phyloP scores from a whole-genome alignment of 208 protist species.

The Acanthamoeba lenticulata region DNA sequence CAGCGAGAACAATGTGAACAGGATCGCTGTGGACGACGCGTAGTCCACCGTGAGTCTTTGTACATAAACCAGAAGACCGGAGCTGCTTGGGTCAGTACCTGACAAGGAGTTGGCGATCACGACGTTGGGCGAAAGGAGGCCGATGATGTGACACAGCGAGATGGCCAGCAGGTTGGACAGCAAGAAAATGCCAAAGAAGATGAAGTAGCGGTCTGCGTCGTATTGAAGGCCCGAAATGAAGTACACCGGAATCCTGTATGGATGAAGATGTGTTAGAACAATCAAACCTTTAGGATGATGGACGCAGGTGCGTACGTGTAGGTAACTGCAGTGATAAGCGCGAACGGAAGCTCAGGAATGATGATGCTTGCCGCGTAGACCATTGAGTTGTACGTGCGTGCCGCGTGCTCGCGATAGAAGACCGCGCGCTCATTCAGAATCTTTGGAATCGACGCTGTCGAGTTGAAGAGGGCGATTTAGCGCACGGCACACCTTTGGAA shows the following conservation, averaged over 20 bases:
- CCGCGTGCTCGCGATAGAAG: constrained; percentile 31
- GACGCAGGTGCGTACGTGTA: background rate
- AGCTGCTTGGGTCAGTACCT: too few species aligned
- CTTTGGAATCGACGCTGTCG: background rate
- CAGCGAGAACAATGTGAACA: constrained; percentile 3
- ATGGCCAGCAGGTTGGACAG: background rate
- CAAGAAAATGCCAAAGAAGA: constrained; percentile 33
- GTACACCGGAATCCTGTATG: constrained; percentile 6
- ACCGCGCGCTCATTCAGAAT: background rate
- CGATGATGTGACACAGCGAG: background rate
- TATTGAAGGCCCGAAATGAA: constrained; percentile 57
- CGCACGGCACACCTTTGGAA: background rate
- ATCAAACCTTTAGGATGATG: background rate
- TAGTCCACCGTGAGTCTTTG: too few species aligned
- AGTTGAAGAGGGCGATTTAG: background rate
- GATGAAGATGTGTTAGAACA: background rate
- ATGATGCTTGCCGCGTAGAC: constrained; percentile 36
- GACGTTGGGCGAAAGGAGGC: background rate
- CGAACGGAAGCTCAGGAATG: background rate
- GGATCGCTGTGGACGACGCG: too few species aligned
- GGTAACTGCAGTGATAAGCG: background rate
- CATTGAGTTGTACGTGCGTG: constrained; percentile 25
- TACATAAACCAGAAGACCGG: too few species aligned
- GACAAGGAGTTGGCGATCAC: constrained; percentile 30
- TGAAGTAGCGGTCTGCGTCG: constrained; percentile 14